Evolutionary conservation across 495 filamentous ascomycete genomes (phyloP).

Genomic region (Melanomma pulvis-pyrius): DNA sequence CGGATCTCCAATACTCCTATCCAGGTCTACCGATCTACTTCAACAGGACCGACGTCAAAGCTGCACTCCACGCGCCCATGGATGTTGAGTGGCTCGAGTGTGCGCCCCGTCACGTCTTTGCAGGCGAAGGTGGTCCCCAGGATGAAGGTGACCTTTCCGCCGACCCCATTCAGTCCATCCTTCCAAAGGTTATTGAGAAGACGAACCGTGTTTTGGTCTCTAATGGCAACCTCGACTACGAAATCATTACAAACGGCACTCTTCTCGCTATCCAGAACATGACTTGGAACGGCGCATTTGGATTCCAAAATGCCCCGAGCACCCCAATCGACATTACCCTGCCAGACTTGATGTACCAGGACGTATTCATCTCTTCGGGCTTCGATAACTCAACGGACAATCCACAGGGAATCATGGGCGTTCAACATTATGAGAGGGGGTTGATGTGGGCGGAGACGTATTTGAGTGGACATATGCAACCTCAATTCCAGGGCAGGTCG

Average conservation of each 20-base stretch:
- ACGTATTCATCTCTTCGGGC: constrained; percentile 28
- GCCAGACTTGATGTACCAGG: constrained; percentile 36
- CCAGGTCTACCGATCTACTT: constrained; percentile 34
- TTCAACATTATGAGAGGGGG: constrained; percentile 44
- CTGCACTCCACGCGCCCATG: constrained; percentile 35
- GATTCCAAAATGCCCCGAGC: constrained; percentile 30
- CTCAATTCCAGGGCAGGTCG: constrained; percentile 36
- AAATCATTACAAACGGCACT: constrained; percentile 38
- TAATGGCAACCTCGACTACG: constrained; percentile 37
- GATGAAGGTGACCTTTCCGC: constrained; percentile 35
- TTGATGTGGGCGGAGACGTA: constrained; percentile 45
- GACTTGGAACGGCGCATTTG: constrained; percentile 34
- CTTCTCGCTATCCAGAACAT: constrained; percentile 40
- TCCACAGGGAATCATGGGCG: constrained; percentile 47
- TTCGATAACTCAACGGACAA: constrained; percentile 24
- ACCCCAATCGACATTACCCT: constrained; percentile 32
- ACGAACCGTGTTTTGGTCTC: constrained; percentile 39
- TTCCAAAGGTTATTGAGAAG: constrained; percentile 38
- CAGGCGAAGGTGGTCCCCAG: constrained; percentile 34
- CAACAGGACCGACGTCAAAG: constrained; percentile 36
- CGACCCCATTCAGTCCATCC: constrained; percentile 41
- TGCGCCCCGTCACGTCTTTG: constrained; percentile 22
- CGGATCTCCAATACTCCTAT: constrained; percentile 29
- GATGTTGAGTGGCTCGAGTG: constrained; percentile 38
- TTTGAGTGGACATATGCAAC: constrained; percentile 38